Conservation (phyloP, 2,329 filamentous ascomycete genomes). For the Mycosphaerella arachidis region DNA sequence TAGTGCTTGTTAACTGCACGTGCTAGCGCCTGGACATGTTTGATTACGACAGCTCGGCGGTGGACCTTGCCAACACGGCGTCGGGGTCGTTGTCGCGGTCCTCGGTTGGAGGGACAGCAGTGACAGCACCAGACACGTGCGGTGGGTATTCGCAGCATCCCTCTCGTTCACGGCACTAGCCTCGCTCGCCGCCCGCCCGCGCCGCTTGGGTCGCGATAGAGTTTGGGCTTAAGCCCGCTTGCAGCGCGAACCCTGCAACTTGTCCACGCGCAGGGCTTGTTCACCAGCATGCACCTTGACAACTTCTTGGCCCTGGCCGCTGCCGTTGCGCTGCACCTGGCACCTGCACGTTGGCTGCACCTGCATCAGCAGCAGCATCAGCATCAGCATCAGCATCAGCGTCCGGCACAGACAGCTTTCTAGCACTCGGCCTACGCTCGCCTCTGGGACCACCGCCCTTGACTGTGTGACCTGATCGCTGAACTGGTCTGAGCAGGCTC, state of each 20-base stretch:
- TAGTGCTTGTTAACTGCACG: background rate
- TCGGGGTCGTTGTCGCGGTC: too few relatives aligned
- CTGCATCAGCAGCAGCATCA: background rate
- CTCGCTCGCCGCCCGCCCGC: background rate
- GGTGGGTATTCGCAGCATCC: background rate
- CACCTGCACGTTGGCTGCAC: conserved; percentile 6
- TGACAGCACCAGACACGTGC: too few relatives aligned
- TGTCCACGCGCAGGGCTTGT: background rate
- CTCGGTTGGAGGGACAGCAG: too few relatives aligned
- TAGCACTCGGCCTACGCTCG: conserved; percentile 4
- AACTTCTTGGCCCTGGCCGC: conserved; percentile 1
- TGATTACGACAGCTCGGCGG: conserved; percentile 22
- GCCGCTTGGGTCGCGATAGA: conserved; percentile 19
- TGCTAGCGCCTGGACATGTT: conserved; percentile 5
- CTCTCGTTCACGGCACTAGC: background rate
- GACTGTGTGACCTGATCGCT: conserved; percentile 20
- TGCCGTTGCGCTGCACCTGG: conserved; percentile 9
- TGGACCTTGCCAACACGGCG: conserved; percentile 13
- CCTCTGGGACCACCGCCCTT: conserved; percentile 10
- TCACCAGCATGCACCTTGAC: background rate
- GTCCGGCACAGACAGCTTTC: background rate
- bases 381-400: background rate
- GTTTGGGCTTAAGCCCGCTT: conserved; percentile 15
- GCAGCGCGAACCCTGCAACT: background rate
- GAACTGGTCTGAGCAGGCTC: conserved; percentile 18